Evolutionary conservation across 2,329 filamentous ascomycete species (phyloP).

Genomic region (Claviceps pazoutovae): DNA sequence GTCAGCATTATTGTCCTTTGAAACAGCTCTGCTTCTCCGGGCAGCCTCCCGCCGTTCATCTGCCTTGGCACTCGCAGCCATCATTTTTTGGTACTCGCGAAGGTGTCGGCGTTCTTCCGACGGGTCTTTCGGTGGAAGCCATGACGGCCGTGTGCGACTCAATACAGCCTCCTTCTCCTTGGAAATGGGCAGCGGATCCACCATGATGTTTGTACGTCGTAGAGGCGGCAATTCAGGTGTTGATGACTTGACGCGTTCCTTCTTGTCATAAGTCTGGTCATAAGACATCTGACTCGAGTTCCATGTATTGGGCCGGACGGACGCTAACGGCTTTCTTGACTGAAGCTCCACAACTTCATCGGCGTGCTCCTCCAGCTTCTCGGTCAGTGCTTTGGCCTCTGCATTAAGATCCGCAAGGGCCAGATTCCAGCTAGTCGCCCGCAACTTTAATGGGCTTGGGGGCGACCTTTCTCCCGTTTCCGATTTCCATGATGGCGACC

Average conservation of each 20-base stretch:
- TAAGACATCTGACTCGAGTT: conserved; percentile 20
- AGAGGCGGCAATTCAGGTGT: conserved; percentile 56
- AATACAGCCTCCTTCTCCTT: conserved; percentile 79
- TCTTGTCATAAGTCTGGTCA: conserved; percentile 25
- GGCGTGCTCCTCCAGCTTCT: conserved; percentile 68
- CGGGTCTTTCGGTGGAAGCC: conserved; percentile 76
- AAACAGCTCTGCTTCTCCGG: conserved; percentile 35
- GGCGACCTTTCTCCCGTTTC: conserved; percentile 25
- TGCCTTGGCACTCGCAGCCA: conserved; percentile 47
- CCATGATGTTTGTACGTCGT: conserved; percentile 64
- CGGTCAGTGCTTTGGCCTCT: conserved; percentile 62
- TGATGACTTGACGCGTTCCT: conserved; percentile 48
- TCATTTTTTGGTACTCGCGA: conserved; percentile 74
- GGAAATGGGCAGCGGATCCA: conserved; percentile 69
- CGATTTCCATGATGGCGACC: conserved; percentile 40
- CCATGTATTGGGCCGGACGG: conserved; percentile 27
- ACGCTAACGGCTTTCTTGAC: conserved; percentile 15
- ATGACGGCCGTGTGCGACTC: conserved; percentile 66
- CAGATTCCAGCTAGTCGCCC: conserved; percentile 62
- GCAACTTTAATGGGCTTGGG: conserved; percentile 32
- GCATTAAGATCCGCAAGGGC: conserved; percentile 54
- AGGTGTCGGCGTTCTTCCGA: conserved; percentile 84
- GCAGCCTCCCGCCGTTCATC: conserved; percentile 45
- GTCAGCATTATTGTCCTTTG: conserved; percentile 39
- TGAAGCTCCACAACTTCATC: conserved; percentile 39